Evolutionary conservation across 2,329 filamentous ascomycete species (phyloP), one percentile per base, ranked within the genome.

Genomic region (Colletotrichum tabaci): DNA sequence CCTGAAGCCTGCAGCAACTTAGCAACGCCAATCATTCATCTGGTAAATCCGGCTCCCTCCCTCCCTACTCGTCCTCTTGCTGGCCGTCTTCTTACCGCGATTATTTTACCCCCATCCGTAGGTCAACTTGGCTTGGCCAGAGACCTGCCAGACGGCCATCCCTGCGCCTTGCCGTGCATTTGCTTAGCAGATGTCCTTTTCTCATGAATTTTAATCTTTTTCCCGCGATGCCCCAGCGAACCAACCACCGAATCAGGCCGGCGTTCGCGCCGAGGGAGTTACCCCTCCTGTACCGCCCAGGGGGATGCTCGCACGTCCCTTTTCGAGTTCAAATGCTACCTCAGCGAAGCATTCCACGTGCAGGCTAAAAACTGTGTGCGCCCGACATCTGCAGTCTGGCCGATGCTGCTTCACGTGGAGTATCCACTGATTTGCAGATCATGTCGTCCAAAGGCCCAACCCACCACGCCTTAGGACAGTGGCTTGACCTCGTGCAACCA

Each of bases 391-490:
- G 60, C 64, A 73, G 55, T 60, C 58, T 40, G 61, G 60, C 60
- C 60, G 50, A 67, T 62, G 60, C 68, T 63, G 58, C 67, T 44
- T 73, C 71, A 73, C 71, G 71, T 73, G 71, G 71, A 68, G 64
- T 68, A 57, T 35, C 71, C 71, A 69, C 68, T 72, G 68, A 73
- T 73, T 63, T 72, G 68, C 62, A 68, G 68, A 61, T 64, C 71
- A 65, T 50, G 71, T 60, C 64, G 60, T 67, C 65, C 71, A 60
- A 42, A 52, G 44, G 55, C 40, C 21, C 46, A 69, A 66, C 38
- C 53, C 55, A 47, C 53, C 55, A 47, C 67, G 44, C 64, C 57
- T 42, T 38, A 52, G 64, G 35, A 56, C 64, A 47, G 58, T 62
- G 64, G 69, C 69, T 72, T 60, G 61, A 65, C 66, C 68, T 35